Conservation (phyloP, 345 rosid genomes). For the Gossypium turneri region DNA sequence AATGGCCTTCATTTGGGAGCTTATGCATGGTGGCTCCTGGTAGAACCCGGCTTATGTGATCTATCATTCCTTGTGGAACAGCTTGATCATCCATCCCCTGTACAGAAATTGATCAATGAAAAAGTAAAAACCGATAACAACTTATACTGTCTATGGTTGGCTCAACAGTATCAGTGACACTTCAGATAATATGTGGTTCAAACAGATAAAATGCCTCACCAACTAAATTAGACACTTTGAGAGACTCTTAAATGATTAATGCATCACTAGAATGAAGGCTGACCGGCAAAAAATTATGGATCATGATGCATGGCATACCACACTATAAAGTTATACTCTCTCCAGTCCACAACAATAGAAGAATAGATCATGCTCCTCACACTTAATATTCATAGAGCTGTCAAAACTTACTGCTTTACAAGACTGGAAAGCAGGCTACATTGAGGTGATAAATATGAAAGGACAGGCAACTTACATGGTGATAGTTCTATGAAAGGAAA, state of each 20-base stretch:
- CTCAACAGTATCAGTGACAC: neutral
- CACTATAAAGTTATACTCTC: neutral
- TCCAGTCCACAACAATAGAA: neutral
- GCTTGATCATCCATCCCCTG: constrained; percentile 83
- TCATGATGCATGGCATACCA: neutral
- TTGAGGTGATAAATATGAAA: neutral
- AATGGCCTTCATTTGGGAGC: constrained; percentile 82
- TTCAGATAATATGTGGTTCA: neutral
- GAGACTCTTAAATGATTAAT: neutral
- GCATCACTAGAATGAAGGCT: neutral
- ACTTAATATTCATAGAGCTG: neutral
- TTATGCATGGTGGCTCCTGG: constrained; percentile 59
- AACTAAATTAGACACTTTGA: neutral
- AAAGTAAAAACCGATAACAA: neutral
- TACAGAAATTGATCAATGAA: constrained; percentile 11
- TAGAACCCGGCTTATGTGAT: constrained; percentile 69
- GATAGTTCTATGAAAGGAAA: neutral
- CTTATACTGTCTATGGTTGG: neutral
- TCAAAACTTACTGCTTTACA: neutral
- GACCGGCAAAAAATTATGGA: neutral
- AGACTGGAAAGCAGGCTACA: neutral
- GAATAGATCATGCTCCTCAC: neutral
- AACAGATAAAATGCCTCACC: neutral
- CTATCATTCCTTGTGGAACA: constrained; percentile 55
- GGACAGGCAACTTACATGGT: neutral